Conservation (phyloP, 2,329 filamentous ascomycete species). For the Penicillium thymicola region DNA sequence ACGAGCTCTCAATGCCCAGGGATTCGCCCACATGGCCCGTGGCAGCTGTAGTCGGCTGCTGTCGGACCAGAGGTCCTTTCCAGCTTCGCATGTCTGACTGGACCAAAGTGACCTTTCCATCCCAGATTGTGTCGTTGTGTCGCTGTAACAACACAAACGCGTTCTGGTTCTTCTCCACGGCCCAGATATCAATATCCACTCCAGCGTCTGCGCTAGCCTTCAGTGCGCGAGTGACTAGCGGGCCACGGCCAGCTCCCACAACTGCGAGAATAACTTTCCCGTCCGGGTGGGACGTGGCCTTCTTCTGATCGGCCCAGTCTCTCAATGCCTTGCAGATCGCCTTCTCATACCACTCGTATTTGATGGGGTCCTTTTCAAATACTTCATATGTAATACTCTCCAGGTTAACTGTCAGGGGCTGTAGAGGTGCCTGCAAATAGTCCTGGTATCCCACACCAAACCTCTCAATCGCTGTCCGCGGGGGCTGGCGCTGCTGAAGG, state of each 20-base stretch:
- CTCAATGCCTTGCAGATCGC: slow-evolving; percentile 76
- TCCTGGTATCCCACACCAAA: slow-evolving; percentile 79
- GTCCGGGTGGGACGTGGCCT: slow-evolving; percentile 68
- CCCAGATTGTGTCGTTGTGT: slow-evolving; percentile 82
- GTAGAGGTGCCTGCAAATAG: slow-evolving; percentile 90
- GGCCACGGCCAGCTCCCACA: slow-evolving; percentile 87
- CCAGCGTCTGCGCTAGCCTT: slow-evolving; percentile 73
- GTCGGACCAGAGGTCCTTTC: slow-evolving; percentile 65
- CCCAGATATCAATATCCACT: slow-evolving; percentile 81
- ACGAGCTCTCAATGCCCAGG: slow-evolving; percentile 29
- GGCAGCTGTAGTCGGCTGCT: slow-evolving; percentile 15
- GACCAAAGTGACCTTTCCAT: slow-evolving; percentile 74
- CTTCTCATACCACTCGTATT: slow-evolving; percentile 91
- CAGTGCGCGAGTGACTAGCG: slow-evolving; percentile 82
- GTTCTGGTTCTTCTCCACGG: slow-evolving; percentile 97
- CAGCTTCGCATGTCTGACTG: slow-evolving; percentile 97
- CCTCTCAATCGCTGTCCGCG: slow-evolving; percentile 59
- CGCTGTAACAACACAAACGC: slow-evolving; percentile 89
- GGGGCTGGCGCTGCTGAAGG: slow-evolving; percentile 76
- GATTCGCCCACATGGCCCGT: slow-evolving; percentile 34
- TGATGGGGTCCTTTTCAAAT: slow-evolving; percentile 96
- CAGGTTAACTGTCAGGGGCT: slow-evolving; percentile 91
- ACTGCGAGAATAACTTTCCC: slow-evolving; percentile 82
- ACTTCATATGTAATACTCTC: slow-evolving; percentile 98
- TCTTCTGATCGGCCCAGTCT: slow-evolving; percentile 71